phyloP scores from a whole-genome alignment of 2,329 filamentous ascomycete species.

The Sporothrix luriei region DNA sequence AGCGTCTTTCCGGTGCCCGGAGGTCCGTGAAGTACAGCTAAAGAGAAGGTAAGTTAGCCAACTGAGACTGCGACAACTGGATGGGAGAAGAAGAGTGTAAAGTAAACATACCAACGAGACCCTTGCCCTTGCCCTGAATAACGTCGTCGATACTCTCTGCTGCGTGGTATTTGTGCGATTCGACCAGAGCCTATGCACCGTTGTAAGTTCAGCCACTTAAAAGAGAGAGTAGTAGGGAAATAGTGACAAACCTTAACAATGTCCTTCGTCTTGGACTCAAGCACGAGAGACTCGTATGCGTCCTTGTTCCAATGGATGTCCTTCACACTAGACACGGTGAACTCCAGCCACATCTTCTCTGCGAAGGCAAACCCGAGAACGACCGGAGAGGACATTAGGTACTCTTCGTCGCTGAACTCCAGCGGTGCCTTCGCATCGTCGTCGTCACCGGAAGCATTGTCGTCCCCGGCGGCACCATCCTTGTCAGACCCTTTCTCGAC shows the following conservation, averaged over 20 bases:
- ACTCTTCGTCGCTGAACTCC: constrained; percentile 77
- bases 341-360: constrained; percentile 89
- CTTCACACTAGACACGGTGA: constrained; percentile 74
- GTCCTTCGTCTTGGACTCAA: constrained; percentile 62
- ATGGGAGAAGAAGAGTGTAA: neutral
- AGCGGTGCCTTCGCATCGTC: constrained; percentile 45
- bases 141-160: constrained; percentile 81
- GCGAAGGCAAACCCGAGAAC: constrained; percentile 85
- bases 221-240: neutral
- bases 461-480: constrained; percentile 35
- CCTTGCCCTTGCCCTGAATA: constrained; percentile 82
- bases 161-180: constrained; percentile 80
- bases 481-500: constrained; percentile 44
- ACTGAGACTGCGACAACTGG: neutral
- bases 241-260: constrained; percentile 61
- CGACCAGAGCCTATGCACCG: constrained; percentile 65
- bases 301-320: constrained; percentile 84
- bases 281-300: constrained; percentile 79
- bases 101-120: constrained; percentile 64
- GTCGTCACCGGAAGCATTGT: constrained; percentile 10
- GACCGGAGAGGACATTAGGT: constrained; percentile 79
- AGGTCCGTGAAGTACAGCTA: constrained; percentile 74
- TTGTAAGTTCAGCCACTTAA: neutral
- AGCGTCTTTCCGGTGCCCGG: constrained; percentile 54
- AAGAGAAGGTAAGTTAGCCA: constrained; percentile 26